Percentiles rank a stretch among this genome's conserved stretches.
Evolutionary conservation across 1,284 basidiomycete genomes (phyloP).

Genomic region (Cutaneotrichosporon mucoides): DNA sequence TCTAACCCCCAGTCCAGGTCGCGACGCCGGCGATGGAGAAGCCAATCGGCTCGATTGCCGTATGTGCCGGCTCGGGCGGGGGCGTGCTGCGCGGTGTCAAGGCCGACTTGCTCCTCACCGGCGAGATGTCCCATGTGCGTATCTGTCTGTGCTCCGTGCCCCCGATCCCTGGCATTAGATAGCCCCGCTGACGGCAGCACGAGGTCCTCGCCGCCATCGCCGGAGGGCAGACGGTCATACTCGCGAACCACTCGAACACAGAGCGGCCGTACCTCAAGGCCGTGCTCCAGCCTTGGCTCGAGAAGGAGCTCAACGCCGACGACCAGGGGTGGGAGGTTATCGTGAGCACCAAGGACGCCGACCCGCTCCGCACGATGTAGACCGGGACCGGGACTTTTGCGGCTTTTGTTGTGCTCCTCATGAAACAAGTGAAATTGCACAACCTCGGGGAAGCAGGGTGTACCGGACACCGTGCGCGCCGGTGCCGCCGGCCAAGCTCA

Average conservation of each 20-base stretch:
- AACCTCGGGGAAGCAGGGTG: no score
- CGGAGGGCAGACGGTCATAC: conserved; percentile 66
- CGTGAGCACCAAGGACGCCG: conserved; percentile 15
- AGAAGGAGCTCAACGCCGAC: conserved; percentile 53
- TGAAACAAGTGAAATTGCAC: neutral
- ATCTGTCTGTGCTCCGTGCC: conserved; percentile 3
- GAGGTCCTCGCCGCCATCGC: conserved; percentile 74
- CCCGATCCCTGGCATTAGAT: no score
- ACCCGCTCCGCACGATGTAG: conserved; percentile 19
- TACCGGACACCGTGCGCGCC: neutral
- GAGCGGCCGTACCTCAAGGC: conserved; percentile 75
- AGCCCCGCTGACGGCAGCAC: conserved; percentile 55
- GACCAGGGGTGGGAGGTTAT: conserved; percentile 15
- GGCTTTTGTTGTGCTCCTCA: neutral
- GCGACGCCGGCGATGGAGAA: conserved; percentile 53
- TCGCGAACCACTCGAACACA: conserved; percentile 83
- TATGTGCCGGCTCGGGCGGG: conserved; percentile 71
- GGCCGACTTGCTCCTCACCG: conserved; percentile 81
- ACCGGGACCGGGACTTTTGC: no score
- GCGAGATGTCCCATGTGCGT: conserved; percentile 83
- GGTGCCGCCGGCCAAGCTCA: neutral
- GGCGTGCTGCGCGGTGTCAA: conserved; percentile 64
- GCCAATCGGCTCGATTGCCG: conserved; percentile 56
- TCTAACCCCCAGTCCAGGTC: conserved; percentile 62
- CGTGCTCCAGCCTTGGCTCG: conserved; percentile 61